Evolutionary conservation across 108 stramenopile species (phyloP).

Genomic region (Nannochloropsis gaditana): DNA sequence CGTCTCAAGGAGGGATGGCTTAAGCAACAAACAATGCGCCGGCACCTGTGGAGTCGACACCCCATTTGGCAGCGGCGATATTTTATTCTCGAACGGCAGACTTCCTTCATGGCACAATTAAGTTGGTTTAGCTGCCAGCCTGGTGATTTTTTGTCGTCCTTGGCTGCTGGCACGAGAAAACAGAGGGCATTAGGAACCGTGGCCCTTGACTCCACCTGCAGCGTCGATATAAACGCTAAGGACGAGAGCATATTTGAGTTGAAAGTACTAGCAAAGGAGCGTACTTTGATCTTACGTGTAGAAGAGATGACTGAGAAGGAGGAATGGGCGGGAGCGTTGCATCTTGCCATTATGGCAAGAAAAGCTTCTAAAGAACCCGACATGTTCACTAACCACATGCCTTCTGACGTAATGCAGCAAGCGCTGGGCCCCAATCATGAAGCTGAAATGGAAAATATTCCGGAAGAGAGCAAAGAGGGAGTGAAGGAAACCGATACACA

Average conservation of each 20-base stretch:
- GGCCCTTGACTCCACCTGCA: background rate
- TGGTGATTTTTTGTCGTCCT: background rate
- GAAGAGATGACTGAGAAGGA: background rate
- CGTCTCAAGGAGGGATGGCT: conserved; percentile 7
- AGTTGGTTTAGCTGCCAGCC: conserved; percentile 6
- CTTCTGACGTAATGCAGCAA: too few relatives aligned
- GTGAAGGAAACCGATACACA: background rate
- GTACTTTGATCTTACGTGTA: background rate
- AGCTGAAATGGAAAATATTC: background rate
- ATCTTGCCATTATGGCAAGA: conserved; percentile 1
- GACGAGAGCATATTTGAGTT: background rate
- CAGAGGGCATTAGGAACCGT: background rate
- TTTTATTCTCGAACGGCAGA: background rate
- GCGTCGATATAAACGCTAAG: background rate
- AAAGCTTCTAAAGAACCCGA: background rate
- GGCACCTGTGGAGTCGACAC: background rate
- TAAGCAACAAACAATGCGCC: background rate
- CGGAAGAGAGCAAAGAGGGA: background rate
- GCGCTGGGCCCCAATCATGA: too few relatives aligned
- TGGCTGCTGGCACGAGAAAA: too few relatives aligned
- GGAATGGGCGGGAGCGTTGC: background rate
- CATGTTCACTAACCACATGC: too few relatives aligned
- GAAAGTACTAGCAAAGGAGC: background rate
- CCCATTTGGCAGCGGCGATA: background rate
- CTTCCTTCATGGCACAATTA: background rate